Evolutionary conservation across 306 rosid genomes (phyloP).

Genomic region (Rubus idaeus): DNA sequence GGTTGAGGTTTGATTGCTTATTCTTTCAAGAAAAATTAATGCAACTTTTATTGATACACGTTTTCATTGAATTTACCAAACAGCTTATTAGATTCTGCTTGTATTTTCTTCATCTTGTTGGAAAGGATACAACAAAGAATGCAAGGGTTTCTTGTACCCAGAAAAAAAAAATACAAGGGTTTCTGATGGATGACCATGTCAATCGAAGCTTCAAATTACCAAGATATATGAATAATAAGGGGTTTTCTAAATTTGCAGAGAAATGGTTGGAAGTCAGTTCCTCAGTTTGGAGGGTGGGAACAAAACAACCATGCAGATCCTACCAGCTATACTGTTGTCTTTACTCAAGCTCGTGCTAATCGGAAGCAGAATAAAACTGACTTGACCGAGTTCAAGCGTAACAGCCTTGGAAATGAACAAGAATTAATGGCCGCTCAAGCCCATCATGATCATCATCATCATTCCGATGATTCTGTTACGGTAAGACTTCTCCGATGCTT

Average conservation of each 20-base stretch:
- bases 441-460: slow-evolving; percentile 18
- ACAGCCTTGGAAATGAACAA: slow-evolving; percentile 48
- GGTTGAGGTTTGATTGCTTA: too few species aligned
- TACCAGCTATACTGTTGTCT: slow-evolving; percentile 68
- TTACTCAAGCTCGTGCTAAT: slow-evolving; percentile 64
- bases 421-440: slow-evolving; percentile 16
- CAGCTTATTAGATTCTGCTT: too few species aligned
- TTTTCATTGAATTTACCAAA: background rate
- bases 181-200: too few species aligned
- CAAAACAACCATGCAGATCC: slow-evolving; percentile 38
- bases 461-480: slow-evolving; percentile 30
- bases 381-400: slow-evolving; percentile 45
- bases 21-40: too few species aligned
- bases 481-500: slow-evolving; percentile 7
- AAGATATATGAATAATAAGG: background rate
- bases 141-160: too few species aligned
- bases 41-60: too few species aligned
- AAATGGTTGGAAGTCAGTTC: slow-evolving; percentile 64
- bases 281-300: slow-evolving; percentile 92
- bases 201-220: too few species aligned
- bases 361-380: slow-evolving; percentile 56
- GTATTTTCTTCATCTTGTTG: background rate
- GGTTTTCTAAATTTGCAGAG: slow-evolving; percentile 30
- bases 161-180: too few species aligned
- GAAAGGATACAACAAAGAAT: too few species aligned